Evolutionary conservation across 352 stramenopile genomes (phyloP).

Genomic region (Aphanomyces astaci): DNA sequence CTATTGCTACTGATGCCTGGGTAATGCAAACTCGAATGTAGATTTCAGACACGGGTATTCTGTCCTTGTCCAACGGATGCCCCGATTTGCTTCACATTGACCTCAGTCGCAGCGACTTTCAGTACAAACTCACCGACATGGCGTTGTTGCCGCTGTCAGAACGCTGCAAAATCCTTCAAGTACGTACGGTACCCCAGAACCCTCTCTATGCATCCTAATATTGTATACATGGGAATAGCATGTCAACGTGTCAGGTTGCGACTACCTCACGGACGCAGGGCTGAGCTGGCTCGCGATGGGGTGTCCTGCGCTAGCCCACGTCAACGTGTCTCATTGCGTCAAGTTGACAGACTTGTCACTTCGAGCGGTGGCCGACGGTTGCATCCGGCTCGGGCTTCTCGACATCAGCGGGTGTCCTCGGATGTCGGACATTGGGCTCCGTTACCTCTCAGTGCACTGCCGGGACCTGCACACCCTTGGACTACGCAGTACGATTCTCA

Average conservation of each 20-base stretch:
- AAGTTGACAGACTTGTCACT: conserved; percentile 86
- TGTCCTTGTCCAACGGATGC: conserved; percentile 64
- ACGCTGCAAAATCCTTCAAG: conserved; percentile 45
- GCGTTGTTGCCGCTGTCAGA: conserved; percentile 73
- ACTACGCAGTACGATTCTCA: conserved; percentile 29
- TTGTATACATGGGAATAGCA: no score
- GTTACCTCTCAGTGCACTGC: conserved; percentile 10
- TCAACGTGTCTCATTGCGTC: conserved; percentile 78
- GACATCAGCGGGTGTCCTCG: conserved; percentile 39
- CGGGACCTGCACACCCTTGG: conserved; percentile 3
- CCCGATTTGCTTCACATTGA: conserved; percentile 63
- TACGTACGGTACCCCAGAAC: conserved; percentile 13
- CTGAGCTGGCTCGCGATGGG: conserved; percentile 84
- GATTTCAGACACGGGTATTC: conserved; percentile 75
- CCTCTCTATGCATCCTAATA: no score
- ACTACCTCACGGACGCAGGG: conserved; percentile 87
- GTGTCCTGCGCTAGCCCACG: conserved; percentile 64
- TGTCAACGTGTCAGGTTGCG: conserved; percentile 75
- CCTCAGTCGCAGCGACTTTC: conserved; percentile 78
- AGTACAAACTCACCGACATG: conserved; percentile 90
- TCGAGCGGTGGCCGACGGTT: conserved; percentile 71
- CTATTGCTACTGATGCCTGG: background rate
- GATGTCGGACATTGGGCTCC: conserved; percentile 49
- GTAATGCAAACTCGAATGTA: conserved; percentile 11
- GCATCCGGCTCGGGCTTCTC: conserved; percentile 46